Percentiles rank a stretch among this genome's conserved stretches.
phyloP scores from a whole-genome alignment of 768 basidiomycete genomes.

The Hygrocybe coccinea region DNA sequence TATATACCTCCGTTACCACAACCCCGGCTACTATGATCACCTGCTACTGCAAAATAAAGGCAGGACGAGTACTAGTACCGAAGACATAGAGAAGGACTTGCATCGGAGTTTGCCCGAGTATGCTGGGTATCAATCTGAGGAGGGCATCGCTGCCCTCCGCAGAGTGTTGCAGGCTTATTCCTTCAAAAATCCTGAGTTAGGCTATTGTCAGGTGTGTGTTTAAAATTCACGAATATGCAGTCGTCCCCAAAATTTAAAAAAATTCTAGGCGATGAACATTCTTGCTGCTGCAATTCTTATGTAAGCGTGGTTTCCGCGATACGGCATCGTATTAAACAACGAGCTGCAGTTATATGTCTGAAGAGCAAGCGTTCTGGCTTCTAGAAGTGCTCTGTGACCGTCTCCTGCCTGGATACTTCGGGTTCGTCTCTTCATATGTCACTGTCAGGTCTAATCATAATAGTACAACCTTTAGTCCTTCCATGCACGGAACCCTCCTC shows the following conservation, averaged over 20 bases:
- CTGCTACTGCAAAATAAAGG: constrained; percentile 76
- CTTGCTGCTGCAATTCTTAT: constrained; percentile 92
- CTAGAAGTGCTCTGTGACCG: constrained; percentile 92
- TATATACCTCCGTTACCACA: constrained; percentile 80
- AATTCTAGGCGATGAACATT: constrained; percentile 87
- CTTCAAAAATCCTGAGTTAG: constrained; percentile 87
- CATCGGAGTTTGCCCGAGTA: constrained; percentile 96
- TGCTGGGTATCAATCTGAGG: constrained; percentile 87
- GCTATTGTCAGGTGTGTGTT: constrained; percentile 80
- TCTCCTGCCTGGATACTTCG: constrained; percentile 94
- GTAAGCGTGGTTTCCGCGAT: constrained; percentile 37
- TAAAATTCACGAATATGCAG: not conserved
- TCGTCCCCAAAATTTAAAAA: constrained; percentile 2
- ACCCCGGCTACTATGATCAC: constrained; percentile 76
- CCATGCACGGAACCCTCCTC: constrained; percentile 98
- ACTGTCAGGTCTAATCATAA: constrained; percentile 3
- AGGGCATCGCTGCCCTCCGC: constrained; percentile 79
- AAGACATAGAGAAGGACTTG: constrained; percentile 98
- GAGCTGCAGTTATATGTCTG: constrained; percentile 83
- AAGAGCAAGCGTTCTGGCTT: constrained; percentile 98
- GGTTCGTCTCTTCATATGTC: constrained; percentile 45
- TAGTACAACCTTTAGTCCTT: constrained; percentile 55
- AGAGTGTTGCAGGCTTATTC: constrained; percentile 94
- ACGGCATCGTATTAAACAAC: not conserved
- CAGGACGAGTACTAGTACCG: constrained; percentile 79